Base-by-base conservation (phyloP, 169 alveolate genomes). In the Babesia bigemina region DNA sequence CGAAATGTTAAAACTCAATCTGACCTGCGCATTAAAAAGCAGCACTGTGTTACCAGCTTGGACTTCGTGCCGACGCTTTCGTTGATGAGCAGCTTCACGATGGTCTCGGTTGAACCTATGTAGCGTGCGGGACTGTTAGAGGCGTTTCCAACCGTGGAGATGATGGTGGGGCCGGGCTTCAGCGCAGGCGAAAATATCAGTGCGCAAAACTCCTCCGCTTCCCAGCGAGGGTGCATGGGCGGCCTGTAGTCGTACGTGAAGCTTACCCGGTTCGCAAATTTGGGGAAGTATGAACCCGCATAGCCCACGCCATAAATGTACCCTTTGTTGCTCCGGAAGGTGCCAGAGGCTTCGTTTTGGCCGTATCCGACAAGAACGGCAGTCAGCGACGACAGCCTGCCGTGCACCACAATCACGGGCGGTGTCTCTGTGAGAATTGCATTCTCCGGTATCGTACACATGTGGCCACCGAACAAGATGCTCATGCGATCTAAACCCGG, bases 271-370 rank as follows among this genome's bases (percentile, higher is more conserved):
- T 53, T 50, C 12, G 7, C 33, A n/a, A 22, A 55, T 29, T 53
- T 67, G 56, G 16, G 13, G 24, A 14, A 24, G 21, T 0, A 33
- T 8, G 22, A 16, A 19, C 55, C 9, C 42, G 26, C 0, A 21
- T 17, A 6, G 14, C 76, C 76, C 22, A 52, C 4, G 36, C 76
- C 76, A 22, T 67, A 67, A 19, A 67, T n/a, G 17, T 50, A 62
- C 42, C 72, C 81, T 58, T 71, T 59, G 71, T 71, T 71, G n/a
- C 67, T 22, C 22, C 76, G 28, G 66, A 67, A 67, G 7, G 60
- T 9, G 36, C 44, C 55, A 11, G 45, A 2, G 53, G 48, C 36
- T 52, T 67, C 76, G 66, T 53, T 55, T 4, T 9, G 13, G 53
- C 76, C 66, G 44, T 67, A 67, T 0, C 76, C 76, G 7, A 67